A percentile compares a stretch with the other conserved stretches of the same genome.
Evolutionary conservation across 2,329 filamentous ascomycete genomes (phyloP).

Genomic region (Diaporthe sp.): DNA sequence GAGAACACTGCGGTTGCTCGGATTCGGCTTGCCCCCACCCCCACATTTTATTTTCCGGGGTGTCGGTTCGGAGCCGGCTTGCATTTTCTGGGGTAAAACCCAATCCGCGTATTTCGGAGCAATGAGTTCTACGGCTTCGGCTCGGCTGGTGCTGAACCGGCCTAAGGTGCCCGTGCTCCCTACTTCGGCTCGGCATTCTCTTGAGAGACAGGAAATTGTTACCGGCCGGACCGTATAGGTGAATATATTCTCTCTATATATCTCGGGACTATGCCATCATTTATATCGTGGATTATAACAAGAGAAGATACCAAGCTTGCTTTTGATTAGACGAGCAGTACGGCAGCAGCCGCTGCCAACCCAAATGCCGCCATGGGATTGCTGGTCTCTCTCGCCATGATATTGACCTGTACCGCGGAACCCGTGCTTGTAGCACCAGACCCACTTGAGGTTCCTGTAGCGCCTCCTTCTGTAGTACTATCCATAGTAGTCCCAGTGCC

Average conservation of each 20-base stretch:
- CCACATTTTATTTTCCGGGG: slow-evolving; percentile 3
- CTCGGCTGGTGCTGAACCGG: not conserved
- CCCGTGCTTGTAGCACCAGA: not conserved
- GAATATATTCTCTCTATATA: not conserved
- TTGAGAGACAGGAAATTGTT: not conserved
- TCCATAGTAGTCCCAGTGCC: not conserved
- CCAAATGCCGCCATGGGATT: not conserved
- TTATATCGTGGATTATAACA: not conserved
- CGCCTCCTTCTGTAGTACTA: not conserved
- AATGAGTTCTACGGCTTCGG: not conserved
- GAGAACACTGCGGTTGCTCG: too few species aligned
- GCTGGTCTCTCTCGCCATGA: not conserved
- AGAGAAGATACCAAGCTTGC: not conserved
- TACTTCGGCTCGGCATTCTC: not conserved
- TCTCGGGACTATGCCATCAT: not conserved
- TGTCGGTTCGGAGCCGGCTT: slow-evolving; percentile 6
- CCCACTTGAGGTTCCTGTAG: not conserved
- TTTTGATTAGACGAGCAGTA: not conserved
- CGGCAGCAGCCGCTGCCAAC: not conserved
- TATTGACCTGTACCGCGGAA: not conserved
- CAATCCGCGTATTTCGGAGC: not conserved
- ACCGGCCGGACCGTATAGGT: too few species aligned
- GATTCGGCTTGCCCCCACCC: not conserved
- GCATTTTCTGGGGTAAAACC: slow-evolving; percentile 10
- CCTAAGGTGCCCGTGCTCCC: not conserved